Evolutionary conservation across 2,329 filamentous ascomycete species (phyloP).

Genomic region (Colletotrichum tanaceti): DNA sequence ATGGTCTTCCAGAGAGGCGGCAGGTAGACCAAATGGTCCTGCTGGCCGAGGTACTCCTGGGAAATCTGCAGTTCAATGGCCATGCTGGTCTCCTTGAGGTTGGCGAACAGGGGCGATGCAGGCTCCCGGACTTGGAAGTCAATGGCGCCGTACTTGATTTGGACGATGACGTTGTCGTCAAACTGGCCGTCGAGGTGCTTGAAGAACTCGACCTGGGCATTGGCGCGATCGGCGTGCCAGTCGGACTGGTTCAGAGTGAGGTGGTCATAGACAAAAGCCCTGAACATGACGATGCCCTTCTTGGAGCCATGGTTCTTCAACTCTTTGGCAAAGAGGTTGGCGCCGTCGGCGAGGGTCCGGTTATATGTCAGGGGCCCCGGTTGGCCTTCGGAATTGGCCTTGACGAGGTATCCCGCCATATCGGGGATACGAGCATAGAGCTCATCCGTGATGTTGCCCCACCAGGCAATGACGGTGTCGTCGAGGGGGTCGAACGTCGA

Average conservation of each 20-base stretch:
- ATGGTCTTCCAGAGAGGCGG: constrained; percentile 76
- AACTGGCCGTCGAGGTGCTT: constrained; percentile 72
- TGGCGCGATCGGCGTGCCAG: constrained; percentile 76
- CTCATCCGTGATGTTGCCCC: constrained; percentile 68
- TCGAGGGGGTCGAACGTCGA: constrained; percentile 75
- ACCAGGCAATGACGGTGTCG: constrained; percentile 69
- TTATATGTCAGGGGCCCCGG: constrained; percentile 77
- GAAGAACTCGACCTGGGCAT: constrained; percentile 76
- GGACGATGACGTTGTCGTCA: constrained; percentile 76
- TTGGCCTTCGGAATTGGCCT: constrained; percentile 79
- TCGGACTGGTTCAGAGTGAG: constrained; percentile 61
- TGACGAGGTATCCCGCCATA: constrained; percentile 75
- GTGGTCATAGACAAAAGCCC: constrained; percentile 76
- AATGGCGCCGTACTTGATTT: constrained; percentile 80
- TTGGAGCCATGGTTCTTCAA: constrained; percentile 62
- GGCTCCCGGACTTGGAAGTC: constrained; percentile 80
- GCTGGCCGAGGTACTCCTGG: constrained; percentile 79
- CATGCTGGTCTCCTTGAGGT: constrained; percentile 56
- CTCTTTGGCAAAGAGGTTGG: constrained; percentile 74
- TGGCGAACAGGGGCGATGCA: constrained; percentile 71
- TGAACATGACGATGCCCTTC: constrained; percentile 73
- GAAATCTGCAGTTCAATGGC: constrained; percentile 75
- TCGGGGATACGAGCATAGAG: constrained; percentile 73
- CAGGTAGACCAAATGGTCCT: constrained; percentile 75
- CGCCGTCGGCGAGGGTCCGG: constrained; percentile 74